phyloP scores from a whole-genome alignment of 768 basidiomycete genomes.

The Leccinum barrowsii region DNA sequence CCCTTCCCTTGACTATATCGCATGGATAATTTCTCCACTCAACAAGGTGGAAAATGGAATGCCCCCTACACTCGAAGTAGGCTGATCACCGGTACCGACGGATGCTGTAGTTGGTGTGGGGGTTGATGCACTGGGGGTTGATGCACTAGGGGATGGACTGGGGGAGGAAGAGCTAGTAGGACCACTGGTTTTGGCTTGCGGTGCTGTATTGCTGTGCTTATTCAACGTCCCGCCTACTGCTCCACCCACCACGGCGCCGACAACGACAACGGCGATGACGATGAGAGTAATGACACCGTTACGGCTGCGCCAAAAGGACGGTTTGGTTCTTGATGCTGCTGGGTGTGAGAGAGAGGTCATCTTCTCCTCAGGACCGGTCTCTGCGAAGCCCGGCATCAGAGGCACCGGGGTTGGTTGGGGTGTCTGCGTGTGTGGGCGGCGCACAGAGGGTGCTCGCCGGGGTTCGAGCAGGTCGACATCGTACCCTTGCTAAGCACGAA shows the following conservation, averaged over 20 bases:
- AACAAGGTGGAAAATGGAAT: background rate
- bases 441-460: slow-evolving; percentile 22
- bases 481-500: slow-evolving; percentile 46
- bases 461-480: slow-evolving; percentile 43
- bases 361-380: slow-evolving; percentile 15
- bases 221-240: slow-evolving; percentile 50
- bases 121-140: too few species aligned
- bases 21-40: background rate
- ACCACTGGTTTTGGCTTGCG: background rate
- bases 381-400: slow-evolving; percentile 7
- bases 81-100: background rate
- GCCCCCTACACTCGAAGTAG: background rate
- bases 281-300: slow-evolving; percentile 41
- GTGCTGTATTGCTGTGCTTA: slow-evolving; percentile 13
- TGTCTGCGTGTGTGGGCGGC: slow-evolving; percentile 8
- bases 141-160: too few species aligned
- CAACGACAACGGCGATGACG: slow-evolving; percentile 37
- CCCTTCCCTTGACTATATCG: background rate
- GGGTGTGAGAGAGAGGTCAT: background rate
- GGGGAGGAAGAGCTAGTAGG: background rate
- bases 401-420: slow-evolving; percentile 13
- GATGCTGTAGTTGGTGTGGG: background rate
- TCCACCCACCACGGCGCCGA: slow-evolving; percentile 55
- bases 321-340: background rate
- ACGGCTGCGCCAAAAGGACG: slow-evolving; percentile 49